Base-by-base conservation (phyloP, 2,329 filamentous ascomycete species). In the Gliomastix tumulicola region DNA sequence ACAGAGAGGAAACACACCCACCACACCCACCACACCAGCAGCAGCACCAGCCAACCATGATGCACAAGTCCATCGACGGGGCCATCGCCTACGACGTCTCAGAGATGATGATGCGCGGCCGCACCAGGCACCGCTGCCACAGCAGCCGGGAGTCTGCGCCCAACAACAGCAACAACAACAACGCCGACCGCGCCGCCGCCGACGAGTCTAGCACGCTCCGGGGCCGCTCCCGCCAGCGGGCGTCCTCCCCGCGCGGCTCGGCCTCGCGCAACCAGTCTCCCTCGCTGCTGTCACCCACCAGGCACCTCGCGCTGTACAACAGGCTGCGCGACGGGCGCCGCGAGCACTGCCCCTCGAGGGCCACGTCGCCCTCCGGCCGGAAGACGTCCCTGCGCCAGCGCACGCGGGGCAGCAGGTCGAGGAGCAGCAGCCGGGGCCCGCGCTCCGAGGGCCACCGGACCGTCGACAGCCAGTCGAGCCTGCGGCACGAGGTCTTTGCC, bases 151-250 rank as follows among this genome's bases (percentile, higher is more conserved):
- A n/a, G n/a, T n/a, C n/a, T n/a, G n/a, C n/a, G n/a, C n/a, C n/a
- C n/a, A n/a, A n/a, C n/a, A 32, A 6, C 15, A 32, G 30, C n/a
- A 32, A 15, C 15, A 32, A 18, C 16, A 10, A 28, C 15, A 18
- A 13, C 9, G 20, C 7, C 21, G 21, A 23, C 16, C 18, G 21
- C 17, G 7, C 20, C 17, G 21, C 16, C 32, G 44, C 59, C 6
- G 60, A 65, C 21, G 62, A 65, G 35, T 63, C 62, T 15, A 65
- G 62, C 57, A 66, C 59, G 7, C 53, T 66, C 21, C 58, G 62
- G 36, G 62, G 62, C 30, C 58, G 62, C 28, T 63, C 62, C 36
- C 60, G 59, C 20, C 54, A 58, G 12, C 57, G 62, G 34, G 62
- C 62, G 13, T 53, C 56, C 11, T 65, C 62, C 5, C 62, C 59